Percentiles rank a stretch among this genome's conserved stretches.
Conservation (phyloP, 495 filamentous ascomycete genomes). For the Lasiosphaeria hispida region DNA sequence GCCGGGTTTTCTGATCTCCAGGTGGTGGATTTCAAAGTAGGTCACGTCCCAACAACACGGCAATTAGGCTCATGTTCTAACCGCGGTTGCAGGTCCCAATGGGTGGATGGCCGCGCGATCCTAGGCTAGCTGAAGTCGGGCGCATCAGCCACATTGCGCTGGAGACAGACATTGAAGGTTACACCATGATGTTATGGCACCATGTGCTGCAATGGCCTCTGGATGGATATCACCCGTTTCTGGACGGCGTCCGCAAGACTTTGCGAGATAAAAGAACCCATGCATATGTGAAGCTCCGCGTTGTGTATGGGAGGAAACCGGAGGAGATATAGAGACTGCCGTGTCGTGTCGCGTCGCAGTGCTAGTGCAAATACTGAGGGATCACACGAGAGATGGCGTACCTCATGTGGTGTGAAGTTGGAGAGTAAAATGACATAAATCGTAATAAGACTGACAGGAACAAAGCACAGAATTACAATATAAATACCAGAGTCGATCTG, state of each 20-base stretch:
- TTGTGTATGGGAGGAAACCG: conserved; percentile 32
- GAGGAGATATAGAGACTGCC: too few relatives aligned
- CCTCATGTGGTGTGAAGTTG: too few relatives aligned
- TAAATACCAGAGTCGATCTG: too few relatives aligned
- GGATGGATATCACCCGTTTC: conserved; percentile 4
- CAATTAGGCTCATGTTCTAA: conserved; percentile 3
- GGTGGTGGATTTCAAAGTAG: conserved; percentile 15
- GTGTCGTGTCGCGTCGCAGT: too few relatives aligned
- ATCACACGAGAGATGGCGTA: too few relatives aligned
- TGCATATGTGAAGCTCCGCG: conserved; percentile 17
- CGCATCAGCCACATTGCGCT: conserved; percentile 24
- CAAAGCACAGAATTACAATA: too few relatives aligned
- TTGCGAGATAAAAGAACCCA: conserved; percentile 7
- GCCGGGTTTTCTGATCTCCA: conserved; percentile 46
- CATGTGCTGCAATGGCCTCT: conserved; percentile 20
- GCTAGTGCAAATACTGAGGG: too few relatives aligned
- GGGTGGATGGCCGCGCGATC: conserved; percentile 42
- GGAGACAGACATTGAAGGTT: conserved; percentile 27
- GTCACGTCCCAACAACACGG: not conserved
- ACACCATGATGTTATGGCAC: conserved; percentile 27
- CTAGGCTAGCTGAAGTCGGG: conserved; percentile 42
- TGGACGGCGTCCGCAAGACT: not conserved
- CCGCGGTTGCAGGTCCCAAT: conserved; percentile 21
- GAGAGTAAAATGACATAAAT: too few relatives aligned
- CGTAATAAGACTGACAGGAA: too few relatives aligned